A percentile compares a stretch with the other conserved stretches of the same genome.
These are phyloP conservation scores for Moelleriella libera DNA, from an alignment of 2,329 filamentous ascomycete species.

Conservation along the genomic window DNA sequence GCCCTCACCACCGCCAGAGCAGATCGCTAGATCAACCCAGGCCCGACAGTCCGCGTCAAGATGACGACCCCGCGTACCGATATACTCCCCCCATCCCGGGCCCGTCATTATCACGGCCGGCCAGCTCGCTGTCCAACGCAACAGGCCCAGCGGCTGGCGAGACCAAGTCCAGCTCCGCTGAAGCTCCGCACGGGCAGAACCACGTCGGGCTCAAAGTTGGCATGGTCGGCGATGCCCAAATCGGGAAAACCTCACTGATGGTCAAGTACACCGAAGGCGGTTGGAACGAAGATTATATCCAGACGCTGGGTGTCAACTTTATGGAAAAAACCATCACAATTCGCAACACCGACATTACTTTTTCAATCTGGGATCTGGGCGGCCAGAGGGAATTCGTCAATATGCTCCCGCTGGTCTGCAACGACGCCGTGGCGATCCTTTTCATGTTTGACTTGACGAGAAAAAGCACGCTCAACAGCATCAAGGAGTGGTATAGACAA, in stretches of 20 bases:
- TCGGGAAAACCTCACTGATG: conserved; percentile 98
- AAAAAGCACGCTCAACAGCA: conserved; percentile 96
- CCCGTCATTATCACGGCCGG: conserved; percentile 36
- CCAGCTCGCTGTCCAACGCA: conserved; percentile 38
- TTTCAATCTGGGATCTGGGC: conserved; percentile 97
- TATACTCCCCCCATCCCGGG: conserved; percentile 33
- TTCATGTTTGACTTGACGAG: conserved; percentile 99
- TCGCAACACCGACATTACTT: conserved; percentile 97
- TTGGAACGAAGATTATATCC: conserved; percentile 99
- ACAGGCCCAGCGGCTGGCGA: conserved; percentile 26
- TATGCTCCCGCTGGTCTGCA: conserved; percentile 98
- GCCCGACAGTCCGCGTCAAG: conserved; percentile 22
- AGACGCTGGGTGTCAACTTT: conserved; percentile 96
- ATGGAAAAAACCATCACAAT: conserved; percentile 99
- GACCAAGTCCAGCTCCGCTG: conserved; percentile 25
- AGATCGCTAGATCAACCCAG: conserved; percentile 36
- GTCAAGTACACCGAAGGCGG: conserved; percentile 99
- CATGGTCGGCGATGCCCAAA: conserved; percentile 98
- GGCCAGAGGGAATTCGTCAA: conserved; percentile 99
- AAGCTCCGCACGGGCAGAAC: conserved; percentile 37
- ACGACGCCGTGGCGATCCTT: conserved; percentile 93
- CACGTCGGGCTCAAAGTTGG: conserved; percentile 97
- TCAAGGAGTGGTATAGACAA: conserved; percentile 99
- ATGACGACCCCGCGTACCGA: conserved; percentile 27
- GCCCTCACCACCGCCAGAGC: conserved; percentile 28